Evolutionary conservation across 331 rosid genomes (phyloP).

Genomic region (Quercus tomentella): DNA sequence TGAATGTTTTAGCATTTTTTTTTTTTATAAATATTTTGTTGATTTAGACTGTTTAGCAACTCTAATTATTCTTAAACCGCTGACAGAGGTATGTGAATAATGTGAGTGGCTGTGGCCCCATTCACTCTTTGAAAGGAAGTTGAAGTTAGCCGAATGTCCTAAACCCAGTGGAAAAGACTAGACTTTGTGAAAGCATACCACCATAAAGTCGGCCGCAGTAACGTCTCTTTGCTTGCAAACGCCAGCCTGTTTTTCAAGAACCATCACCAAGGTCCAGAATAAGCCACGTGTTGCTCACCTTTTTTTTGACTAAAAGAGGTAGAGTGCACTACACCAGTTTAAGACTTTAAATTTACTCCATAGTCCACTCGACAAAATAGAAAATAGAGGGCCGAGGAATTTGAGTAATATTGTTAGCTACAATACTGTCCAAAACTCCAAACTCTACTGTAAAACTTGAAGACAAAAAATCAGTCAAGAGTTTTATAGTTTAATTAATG

Average conservation of each 20-base stretch:
- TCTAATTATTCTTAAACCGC: background rate
- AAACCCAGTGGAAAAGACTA: background rate
- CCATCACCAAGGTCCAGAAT: background rate
- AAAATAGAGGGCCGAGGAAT: background rate
- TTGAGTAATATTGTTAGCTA: too few relatives aligned
- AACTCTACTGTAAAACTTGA: background rate
- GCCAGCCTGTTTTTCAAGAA: constrained; percentile 30
- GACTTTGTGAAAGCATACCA: background rate
- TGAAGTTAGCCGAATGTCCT: background rate
- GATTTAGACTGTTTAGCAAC: background rate
- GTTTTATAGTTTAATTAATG: too few relatives aligned
- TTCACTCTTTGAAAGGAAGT: background rate
- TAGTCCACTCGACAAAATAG: too few relatives aligned
- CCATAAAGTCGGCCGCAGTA: background rate
- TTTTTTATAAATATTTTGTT: too few relatives aligned
- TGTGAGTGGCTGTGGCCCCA: too few relatives aligned
- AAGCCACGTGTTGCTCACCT: background rate
- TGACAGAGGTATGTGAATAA: background rate
- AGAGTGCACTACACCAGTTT: too few relatives aligned
- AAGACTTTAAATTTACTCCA: too few relatives aligned
- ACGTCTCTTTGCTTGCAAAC: constrained; percentile 1
- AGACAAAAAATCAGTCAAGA: too few relatives aligned
- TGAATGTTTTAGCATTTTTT: too few relatives aligned
- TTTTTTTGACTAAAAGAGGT: background rate
- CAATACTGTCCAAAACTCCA: background rate